A percentile compares a stretch with the other conserved stretches of the same genome.
phyloP scores from a whole-genome alignment of 2,329 filamentous ascomycete species.

The Aspergillus hiratsukae region DNA sequence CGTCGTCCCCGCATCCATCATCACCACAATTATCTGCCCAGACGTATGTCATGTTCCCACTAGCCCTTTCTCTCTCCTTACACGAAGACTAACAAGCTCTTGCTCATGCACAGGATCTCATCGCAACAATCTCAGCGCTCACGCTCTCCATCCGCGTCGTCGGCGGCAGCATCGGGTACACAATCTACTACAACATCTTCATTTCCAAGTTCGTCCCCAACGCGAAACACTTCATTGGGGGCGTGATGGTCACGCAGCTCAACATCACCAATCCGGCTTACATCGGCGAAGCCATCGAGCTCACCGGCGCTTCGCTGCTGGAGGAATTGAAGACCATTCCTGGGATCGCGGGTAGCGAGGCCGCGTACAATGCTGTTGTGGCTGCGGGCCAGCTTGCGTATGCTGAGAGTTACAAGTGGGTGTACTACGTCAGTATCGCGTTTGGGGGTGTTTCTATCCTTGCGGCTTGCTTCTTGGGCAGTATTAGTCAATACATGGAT shows the following conservation, averaged over 20 bases:
- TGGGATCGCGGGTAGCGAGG: conserved; percentile 50
- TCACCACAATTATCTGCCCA: conserved; percentile 65
- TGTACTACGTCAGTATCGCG: conserved; percentile 60
- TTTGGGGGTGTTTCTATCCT: conserved; percentile 56
- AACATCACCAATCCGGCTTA: conserved; percentile 47
- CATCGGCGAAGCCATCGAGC: conserved; percentile 49
- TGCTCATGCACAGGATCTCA: conserved; percentile 47
- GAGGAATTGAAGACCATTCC: conserved; percentile 47
- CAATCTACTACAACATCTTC: conserved; percentile 53
- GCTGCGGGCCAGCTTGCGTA: conserved; percentile 54
- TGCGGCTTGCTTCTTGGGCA: conserved; percentile 55
- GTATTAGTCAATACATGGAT: conserved; percentile 57
- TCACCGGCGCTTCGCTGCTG: conserved; percentile 52
- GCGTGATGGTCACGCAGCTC: conserved; percentile 45
- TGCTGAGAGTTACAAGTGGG: conserved; percentile 55
- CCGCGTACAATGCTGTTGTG: conserved; percentile 51
- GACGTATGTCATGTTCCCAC: conserved; percentile 43
- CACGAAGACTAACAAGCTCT: background rate
- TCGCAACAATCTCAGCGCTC: conserved; percentile 64
- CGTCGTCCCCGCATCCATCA: conserved; percentile 63
- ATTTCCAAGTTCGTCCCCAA: conserved; percentile 44
- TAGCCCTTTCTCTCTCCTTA: background rate
- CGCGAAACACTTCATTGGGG: conserved; percentile 48
- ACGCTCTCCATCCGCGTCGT: conserved; percentile 66
- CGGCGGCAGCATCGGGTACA: conserved; percentile 62